A percentile compares a stretch with the other conserved stretches of the same genome.
Evolutionary conservation across 768 basidiomycete genomes (phyloP).

Genomic region (Pulveroboletus sp.): DNA sequence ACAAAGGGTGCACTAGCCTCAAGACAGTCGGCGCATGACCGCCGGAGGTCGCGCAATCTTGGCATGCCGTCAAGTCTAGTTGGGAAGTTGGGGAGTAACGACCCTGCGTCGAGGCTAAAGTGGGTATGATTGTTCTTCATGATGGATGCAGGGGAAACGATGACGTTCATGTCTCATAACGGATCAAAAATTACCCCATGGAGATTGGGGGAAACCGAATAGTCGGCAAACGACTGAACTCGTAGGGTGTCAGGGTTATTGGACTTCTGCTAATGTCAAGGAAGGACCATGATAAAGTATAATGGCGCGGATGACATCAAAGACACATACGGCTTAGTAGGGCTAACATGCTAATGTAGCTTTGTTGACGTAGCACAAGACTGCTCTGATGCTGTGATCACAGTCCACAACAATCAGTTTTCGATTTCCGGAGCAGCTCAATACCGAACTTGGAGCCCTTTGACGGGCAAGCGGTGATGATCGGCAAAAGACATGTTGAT

Average conservation of each 20-base stretch:
- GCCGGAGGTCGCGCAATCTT: not conserved
- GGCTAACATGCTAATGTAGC: not conserved
- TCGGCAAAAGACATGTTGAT: conserved; percentile 62
- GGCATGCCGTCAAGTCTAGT: too few species aligned
- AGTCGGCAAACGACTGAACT: not conserved
- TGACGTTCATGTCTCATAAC: not conserved
- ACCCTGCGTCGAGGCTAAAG: not conserved
- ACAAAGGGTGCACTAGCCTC: not conserved
- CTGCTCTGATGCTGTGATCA: conserved; percentile 1
- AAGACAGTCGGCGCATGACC: not conserved
- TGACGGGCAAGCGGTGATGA: conserved; percentile 48
- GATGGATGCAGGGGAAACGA: not conserved
- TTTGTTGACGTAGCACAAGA: not conserved
- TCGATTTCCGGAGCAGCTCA: conserved; percentile 51
- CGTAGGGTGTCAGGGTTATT: conserved; percentile 3
- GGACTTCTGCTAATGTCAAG: not conserved
- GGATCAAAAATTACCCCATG: not conserved
- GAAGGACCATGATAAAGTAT: not conserved
- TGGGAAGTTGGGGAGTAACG: not conserved
- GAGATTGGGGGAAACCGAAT: not conserved
- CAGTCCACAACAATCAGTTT: conserved; percentile 54
- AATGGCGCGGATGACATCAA: not conserved
- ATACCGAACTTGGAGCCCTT: conserved; percentile 54
- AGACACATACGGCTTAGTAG: not conserved
- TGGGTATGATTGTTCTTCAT: not conserved